Conservation (phyloP, 1,139 yeast genomes). For the Magnusiomyces sp. region DNA sequence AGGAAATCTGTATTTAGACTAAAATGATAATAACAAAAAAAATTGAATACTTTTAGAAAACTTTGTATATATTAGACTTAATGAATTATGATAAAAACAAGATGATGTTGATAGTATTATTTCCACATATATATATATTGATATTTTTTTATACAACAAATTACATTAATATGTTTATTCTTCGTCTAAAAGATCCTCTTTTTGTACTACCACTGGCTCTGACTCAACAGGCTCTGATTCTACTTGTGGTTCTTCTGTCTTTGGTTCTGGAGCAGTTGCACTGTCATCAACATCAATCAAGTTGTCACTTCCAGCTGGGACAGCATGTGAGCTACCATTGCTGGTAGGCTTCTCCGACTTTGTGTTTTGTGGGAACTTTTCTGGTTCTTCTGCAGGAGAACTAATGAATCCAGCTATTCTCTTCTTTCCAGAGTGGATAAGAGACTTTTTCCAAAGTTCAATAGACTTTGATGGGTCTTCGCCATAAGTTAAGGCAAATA, state of each 20-base stretch:
- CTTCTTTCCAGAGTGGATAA: constrained; percentile 44
- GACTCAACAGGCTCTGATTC: constrained; percentile 12
- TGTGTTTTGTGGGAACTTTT: constrained; percentile 28
- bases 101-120: no score
- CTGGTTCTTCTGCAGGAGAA: constrained; percentile 25
- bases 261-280: constrained; percentile 9
- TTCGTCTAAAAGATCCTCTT: constrained; percentile 6
- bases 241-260: constrained; percentile 17
- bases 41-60: no score
- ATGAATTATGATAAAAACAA: no score
- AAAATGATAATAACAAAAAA: background rate
- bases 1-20: constrained; percentile 40
- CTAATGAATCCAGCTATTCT: constrained; percentile 44
- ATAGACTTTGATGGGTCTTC: constrained; percentile 44
- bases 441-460: constrained; percentile 56
- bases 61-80: no score
- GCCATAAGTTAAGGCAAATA: constrained; percentile 71
- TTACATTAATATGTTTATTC: background rate
- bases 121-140: no score
- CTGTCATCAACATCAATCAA: constrained; percentile 22
- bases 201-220: constrained; percentile 7
- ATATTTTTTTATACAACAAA: background rate
- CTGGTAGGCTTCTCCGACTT: constrained; percentile 23
- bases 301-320: constrained; percentile 17
- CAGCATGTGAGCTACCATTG: constrained; percentile 4